A percentile compares a stretch with the other conserved stretches of the same genome.
Conservation (phyloP, 2,329 filamentous ascomycete species). For the Fusarium subtropicale region DNA sequence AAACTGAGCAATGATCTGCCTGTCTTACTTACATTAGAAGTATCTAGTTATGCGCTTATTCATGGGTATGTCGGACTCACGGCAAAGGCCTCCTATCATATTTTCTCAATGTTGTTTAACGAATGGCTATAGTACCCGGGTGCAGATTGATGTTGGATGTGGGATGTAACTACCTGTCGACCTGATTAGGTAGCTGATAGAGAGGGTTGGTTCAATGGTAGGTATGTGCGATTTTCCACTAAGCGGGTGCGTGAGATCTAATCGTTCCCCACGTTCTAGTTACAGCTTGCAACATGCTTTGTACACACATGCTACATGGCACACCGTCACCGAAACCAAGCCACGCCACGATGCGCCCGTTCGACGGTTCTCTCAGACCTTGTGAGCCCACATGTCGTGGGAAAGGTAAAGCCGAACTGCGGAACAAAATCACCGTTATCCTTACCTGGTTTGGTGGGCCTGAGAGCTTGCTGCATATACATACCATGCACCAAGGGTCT, state of each 20-base stretch:
- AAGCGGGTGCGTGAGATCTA: constrained; percentile 13
- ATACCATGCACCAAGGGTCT: constrained; percentile 27
- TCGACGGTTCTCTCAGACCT: not conserved
- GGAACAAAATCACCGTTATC: constrained; percentile 2
- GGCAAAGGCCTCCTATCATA: constrained; percentile 3
- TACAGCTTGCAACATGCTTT: constrained; percentile 1
- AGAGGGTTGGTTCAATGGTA: not conserved
- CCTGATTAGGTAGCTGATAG: not conserved
- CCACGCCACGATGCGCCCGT: not conserved
- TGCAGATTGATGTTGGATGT: constrained; percentile 13
- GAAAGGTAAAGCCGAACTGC: constrained; percentile 1
- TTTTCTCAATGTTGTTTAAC: not conserved
- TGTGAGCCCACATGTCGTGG: not conserved
- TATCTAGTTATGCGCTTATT: not conserved
- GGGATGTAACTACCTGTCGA: not conserved
- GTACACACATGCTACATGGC: not conserved
- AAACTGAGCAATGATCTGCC: constrained; percentile 5
- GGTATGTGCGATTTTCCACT: constrained; percentile 6
- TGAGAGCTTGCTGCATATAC: not conserved
- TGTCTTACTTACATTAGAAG: constrained; percentile 24
- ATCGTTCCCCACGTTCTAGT: constrained; percentile 16
- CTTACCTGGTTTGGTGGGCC: not conserved
- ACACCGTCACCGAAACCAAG: not conserved
- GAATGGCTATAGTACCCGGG: constrained; percentile 21
- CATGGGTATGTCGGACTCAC: not conserved